phyloP scores from a whole-genome alignment of 352 stramenopile genomes.

The Thalassiosira livingstoniorum region DNA sequence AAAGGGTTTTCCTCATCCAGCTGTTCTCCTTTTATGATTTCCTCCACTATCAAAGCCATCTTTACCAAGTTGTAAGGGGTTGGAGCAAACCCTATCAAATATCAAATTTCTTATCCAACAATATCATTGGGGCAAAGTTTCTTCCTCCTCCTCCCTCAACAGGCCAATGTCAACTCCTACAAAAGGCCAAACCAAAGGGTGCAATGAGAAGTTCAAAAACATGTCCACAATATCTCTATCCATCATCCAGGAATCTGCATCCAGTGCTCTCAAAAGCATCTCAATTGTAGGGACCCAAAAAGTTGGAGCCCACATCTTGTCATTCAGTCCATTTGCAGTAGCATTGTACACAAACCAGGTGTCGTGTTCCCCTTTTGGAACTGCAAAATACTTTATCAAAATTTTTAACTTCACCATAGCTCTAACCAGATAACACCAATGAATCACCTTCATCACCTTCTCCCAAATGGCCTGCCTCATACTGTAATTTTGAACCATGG shows the following conservation, averaged over 20 bases:
- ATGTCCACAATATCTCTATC: slow-evolving; percentile 72
- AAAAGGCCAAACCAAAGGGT: slow-evolving; percentile 29
- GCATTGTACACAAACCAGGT: slow-evolving; percentile 75
- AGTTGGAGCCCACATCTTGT: slow-evolving; percentile 54
- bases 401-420: slow-evolving; percentile 30
- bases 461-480: slow-evolving; percentile 9
- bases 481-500: neutral
- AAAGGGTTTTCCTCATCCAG: slow-evolving; percentile 49
- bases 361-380: slow-evolving; percentile 66
- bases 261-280: slow-evolving; percentile 40
- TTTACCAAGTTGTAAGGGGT: slow-evolving; percentile 61
- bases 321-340: slow-evolving; percentile 63
- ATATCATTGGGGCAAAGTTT: no score
- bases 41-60: slow-evolving; percentile 28
- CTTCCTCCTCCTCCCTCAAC: no score
- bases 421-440: slow-evolving; percentile 35
- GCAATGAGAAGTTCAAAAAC: slow-evolving; percentile 74
- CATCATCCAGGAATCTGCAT: slow-evolving; percentile 36
- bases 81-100: slow-evolving; percentile 55
- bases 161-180: slow-evolving; percentile 14
- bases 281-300: slow-evolving; percentile 70
- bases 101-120: slow-evolving; percentile 46
- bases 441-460: slow-evolving; percentile 49
- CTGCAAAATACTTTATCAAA: slow-evolving; percentile 66
- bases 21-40: slow-evolving; percentile 50